Evolutionary conservation across 139 green algal species (phyloP), one percentile per base, ranked within the genome.

Genomic region (Coccomyxa sp.): DNA sequence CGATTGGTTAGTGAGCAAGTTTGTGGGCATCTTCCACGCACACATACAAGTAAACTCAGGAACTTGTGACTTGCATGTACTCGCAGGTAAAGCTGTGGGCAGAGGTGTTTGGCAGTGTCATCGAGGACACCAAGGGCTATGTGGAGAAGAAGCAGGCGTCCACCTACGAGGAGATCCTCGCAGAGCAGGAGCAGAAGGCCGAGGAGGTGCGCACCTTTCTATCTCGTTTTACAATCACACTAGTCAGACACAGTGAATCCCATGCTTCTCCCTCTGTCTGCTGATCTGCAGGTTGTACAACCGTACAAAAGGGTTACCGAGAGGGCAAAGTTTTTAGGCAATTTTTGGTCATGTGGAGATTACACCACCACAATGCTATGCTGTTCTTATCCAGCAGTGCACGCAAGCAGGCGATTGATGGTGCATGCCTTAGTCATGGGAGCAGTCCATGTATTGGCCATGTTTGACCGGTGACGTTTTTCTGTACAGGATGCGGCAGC

Each of bases 131-230:
- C 38, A 86, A 88, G 77, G 92, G 84, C 9, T 90, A 94, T 30
- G 92, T 98, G 63, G 95, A 99, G 91, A 98, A 98, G 90, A 96
- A 97, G 86, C 89, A 95, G 87, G 90, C 93, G 15, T 94, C 94
- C 82, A 98, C 95, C 3, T 96, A 96, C 82, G 95, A 98, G 87
- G 96, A 99, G 91, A 88, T 98, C 75, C 58, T 90, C 79, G 84
- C 88, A 75, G 90, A 89, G 78, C 90, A 84, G 74, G 87, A 92
- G 67, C 82, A 90, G 88, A 71, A 71, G 4, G 86, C 83, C 59
- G 84, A 86, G 23, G 78, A 85, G 58, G 28, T 80, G 31, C 30
- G 10, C 30, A 25, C 1, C 74, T 9, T 79, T 7, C 38, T 51
- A 7, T 51, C 67, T 27, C 7, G 23, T 27, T 27, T 25, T 10